Evolutionary conservation across 805 yeast genomes (phyloP).

Genomic region (Sugiyamaella floridensis): DNA sequence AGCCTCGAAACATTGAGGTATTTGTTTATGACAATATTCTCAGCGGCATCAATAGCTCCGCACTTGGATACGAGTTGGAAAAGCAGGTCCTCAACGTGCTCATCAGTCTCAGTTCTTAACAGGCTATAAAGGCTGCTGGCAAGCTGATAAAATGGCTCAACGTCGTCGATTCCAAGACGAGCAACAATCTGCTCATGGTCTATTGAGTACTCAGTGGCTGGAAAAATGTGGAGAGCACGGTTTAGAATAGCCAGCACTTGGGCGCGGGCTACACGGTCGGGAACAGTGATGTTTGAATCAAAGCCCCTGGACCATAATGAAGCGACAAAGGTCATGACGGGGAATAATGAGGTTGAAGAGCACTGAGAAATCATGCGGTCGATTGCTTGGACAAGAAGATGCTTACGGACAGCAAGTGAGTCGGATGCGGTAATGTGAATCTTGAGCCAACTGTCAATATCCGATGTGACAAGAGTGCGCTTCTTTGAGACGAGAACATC

Average conservation of each 20-base stretch:
- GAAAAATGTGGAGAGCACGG: constrained; percentile 22
- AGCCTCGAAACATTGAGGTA: constrained; percentile 5
- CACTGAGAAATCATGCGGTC: constrained; percentile 19
- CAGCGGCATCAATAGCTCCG: constrained; percentile 22
- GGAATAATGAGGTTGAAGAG: constrained; percentile 19
- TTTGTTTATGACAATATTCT: constrained; percentile 10
- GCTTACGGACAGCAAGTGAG: constrained; percentile 12
- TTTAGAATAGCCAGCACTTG: constrained; percentile 21
- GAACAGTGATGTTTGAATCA: constrained; percentile 14
- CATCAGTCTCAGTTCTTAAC: constrained; percentile 11
- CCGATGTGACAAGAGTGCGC: constrained; percentile 17
- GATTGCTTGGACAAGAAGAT: constrained; percentile 17
- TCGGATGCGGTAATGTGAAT: constrained; percentile 11
- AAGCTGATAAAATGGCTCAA: constrained; percentile 20
- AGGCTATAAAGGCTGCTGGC: not conserved
- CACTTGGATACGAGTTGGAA: constrained; percentile 22
- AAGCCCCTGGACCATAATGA: constrained; percentile 24
- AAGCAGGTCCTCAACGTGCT: constrained; percentile 21
- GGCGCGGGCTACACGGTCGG: constrained; percentile 19
- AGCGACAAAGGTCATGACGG: constrained; percentile 22
- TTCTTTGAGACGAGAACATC: constrained; percentile 9
- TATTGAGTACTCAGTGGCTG: constrained; percentile 15
- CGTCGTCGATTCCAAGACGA: constrained; percentile 23
- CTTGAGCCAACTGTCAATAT: constrained; percentile 21
- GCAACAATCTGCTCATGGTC: constrained; percentile 17